phyloP scores from a whole-genome alignment of 306 rosid genomes.

The Vigna mungo region DNA sequence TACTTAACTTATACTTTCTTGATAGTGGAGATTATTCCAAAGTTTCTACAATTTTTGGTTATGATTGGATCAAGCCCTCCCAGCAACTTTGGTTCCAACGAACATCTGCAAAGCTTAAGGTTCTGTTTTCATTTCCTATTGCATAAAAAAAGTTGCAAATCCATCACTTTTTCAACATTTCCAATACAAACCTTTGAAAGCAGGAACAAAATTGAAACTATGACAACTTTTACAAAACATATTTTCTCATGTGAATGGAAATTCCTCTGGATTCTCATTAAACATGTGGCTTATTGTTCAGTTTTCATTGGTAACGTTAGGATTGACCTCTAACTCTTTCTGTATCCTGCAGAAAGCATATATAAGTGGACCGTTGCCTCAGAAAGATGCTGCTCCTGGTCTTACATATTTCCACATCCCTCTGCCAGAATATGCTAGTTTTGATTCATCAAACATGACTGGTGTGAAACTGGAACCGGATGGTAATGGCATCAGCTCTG shows the following conservation, averaged over 20 bases:
- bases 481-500: constrained; percentile 74
- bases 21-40: constrained; percentile 95
- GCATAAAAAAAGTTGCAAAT: not conserved
- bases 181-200: not conserved
- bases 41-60: constrained; percentile 65
- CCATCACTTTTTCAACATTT: not conserved
- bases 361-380: constrained; percentile 60
- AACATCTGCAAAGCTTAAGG: constrained; percentile 75
- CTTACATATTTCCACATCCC: constrained; percentile 93
- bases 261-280: constrained; percentile 12
- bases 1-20: constrained; percentile 86
- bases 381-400: constrained; percentile 83
- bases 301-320: constrained; percentile 26
- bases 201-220: not conserved
- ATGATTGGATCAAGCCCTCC: constrained; percentile 96
- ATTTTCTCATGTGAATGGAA: constrained; percentile 2
- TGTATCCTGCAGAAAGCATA: constrained; percentile 66
- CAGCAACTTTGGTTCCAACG: constrained; percentile 87
- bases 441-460: constrained; percentile 72
- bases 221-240: not conserved
- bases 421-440: constrained; percentile 74
- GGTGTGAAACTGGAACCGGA: constrained; percentile 70
- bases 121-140: constrained; percentile 21
- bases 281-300: constrained; percentile 35
- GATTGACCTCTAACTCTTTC: not conserved